Evolutionary conservation across 2,329 filamentous ascomycete species (phyloP).

Genomic region (Verticillium alfalfae): DNA sequence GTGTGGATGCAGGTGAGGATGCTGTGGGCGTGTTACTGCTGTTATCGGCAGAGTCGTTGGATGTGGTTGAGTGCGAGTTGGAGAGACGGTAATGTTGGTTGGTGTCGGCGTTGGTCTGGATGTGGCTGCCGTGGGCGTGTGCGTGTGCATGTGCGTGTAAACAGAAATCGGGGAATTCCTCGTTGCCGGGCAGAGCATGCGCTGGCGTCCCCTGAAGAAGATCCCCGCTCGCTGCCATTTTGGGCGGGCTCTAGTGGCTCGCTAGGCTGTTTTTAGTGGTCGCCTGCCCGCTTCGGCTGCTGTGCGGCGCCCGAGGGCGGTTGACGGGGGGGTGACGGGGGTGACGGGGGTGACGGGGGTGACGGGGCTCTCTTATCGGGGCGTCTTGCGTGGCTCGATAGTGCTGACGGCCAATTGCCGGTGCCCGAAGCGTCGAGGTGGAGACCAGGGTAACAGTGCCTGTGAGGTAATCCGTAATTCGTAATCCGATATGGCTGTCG

Average conservation of each 20-base stretch:
- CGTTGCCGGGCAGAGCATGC: slow-evolving; percentile 25
- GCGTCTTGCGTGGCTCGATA: slow-evolving; percentile 4
- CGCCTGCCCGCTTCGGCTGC: slow-evolving; percentile 8
- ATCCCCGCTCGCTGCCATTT: slow-evolving; percentile 9
- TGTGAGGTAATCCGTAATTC: background rate
- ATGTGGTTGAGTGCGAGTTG: slow-evolving; percentile 4
- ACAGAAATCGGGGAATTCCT: slow-evolving; percentile 37
- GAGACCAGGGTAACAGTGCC: background rate
- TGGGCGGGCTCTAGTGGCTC: slow-evolving; percentile 9
- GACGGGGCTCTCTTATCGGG: slow-evolving; percentile 1
- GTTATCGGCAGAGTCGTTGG: slow-evolving; percentile 8
- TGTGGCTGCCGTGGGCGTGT: too few relatives aligned
- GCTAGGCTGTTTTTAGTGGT: slow-evolving; percentile 7
- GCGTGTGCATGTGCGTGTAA: slow-evolving; percentile 23
- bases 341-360: slow-evolving; percentile 1
- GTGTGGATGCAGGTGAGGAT: slow-evolving; percentile 18
- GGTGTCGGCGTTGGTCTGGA: slow-evolving; percentile 3
- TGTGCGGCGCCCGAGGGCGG: slow-evolving; percentile 1
- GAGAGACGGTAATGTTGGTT: slow-evolving; percentile 9
- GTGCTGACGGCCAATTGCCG: slow-evolving; percentile 9
- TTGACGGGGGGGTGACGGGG: too few relatives aligned
- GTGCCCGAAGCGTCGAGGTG: background rate
- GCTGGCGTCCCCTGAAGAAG: slow-evolving; percentile 8
- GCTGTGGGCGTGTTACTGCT: slow-evolving; percentile 12
- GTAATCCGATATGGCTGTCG: background rate